phyloP scores from a whole-genome alignment of 306 rosid species.

The Quercus engelmannii region DNA sequence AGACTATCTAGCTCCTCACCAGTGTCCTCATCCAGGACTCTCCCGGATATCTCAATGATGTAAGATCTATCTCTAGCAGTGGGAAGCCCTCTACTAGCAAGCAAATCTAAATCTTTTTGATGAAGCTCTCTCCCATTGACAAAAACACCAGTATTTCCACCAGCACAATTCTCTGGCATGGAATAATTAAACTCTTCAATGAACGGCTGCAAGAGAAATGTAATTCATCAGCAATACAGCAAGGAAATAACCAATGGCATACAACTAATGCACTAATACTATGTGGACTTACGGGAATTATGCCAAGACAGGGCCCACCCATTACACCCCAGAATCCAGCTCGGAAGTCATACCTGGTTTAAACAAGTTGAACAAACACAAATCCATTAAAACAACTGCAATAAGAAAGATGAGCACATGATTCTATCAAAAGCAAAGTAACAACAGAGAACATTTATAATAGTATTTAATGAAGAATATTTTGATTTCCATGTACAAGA shows the following conservation, averaged over 20 bases:
- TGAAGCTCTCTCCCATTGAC: conserved; percentile 95
- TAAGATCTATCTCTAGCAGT: conserved; percentile 60
- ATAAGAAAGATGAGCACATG: not conserved
- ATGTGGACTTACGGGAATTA: conserved; percentile 65
- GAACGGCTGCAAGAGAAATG: conserved; percentile 68
- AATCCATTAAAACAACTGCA: conserved; percentile 10
- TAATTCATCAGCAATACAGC: conserved; percentile 12
- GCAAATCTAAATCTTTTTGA: conserved; percentile 76
- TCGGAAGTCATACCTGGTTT: conserved; percentile 74
- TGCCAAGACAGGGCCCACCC: conserved; percentile 93
- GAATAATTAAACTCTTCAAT: conserved; percentile 85
- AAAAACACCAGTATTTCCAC: conserved; percentile 66
- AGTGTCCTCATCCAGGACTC: conserved; percentile 75
- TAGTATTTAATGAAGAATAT: not conserved
- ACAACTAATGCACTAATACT: not conserved
- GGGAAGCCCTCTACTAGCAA: conserved; percentile 83
- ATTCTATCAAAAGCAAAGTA: not conserved
- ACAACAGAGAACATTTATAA: not conserved
- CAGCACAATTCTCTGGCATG: conserved; percentile 76
- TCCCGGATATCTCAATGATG: conserved; percentile 75
- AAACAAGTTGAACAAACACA: conserved; percentile 17
- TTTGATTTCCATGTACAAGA: not conserved
- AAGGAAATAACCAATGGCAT: conserved; percentile 4
- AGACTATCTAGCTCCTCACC: conserved; percentile 92
- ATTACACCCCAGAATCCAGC: conserved; percentile 98